These are phyloP conservation scores for Acer negundo DNA, from an alignment of 345 rosid species.

Conservation along the genomic window DNA sequence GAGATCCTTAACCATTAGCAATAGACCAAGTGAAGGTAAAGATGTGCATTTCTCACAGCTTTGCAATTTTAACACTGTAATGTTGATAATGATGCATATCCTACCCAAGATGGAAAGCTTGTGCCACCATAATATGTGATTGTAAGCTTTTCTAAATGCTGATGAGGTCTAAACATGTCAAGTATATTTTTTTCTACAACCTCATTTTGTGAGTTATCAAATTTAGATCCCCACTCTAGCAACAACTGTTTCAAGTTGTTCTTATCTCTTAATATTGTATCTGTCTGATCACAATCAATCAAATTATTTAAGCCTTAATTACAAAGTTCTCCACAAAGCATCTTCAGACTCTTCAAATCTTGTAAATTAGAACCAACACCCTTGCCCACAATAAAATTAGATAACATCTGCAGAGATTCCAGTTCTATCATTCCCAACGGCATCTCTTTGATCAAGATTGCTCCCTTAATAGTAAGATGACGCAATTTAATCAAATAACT, in stretches of 20 bases:
- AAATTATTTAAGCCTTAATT: neutral
- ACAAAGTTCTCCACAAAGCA: neutral
- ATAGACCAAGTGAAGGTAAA: neutral
- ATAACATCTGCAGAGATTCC: neutral
- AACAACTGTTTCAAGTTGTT: neutral
- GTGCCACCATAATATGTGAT: neutral
- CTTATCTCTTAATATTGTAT: too few species aligned
- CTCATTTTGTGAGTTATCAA: neutral
- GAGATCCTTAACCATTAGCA: neutral
- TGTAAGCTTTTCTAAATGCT: neutral
- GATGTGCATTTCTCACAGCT: neutral
- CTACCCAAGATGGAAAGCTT: neutral
- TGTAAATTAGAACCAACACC: neutral
- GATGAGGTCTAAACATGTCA: neutral
- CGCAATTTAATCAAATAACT: neutral
- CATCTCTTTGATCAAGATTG: neutral
- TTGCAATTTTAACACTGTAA: neutral
- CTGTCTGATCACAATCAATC: too few species aligned
- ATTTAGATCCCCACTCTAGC: neutral
- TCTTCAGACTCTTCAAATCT: neutral
- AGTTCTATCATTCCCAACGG: constrained; percentile 1
- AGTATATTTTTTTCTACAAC: neutral
- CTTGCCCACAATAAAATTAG: constrained; percentile 12
- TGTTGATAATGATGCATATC: neutral
- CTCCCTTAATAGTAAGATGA: constrained; percentile 6